Evolutionary conservation across 345 rosid genomes (phyloP).

Genomic region (Pugionium cornutum): DNA sequence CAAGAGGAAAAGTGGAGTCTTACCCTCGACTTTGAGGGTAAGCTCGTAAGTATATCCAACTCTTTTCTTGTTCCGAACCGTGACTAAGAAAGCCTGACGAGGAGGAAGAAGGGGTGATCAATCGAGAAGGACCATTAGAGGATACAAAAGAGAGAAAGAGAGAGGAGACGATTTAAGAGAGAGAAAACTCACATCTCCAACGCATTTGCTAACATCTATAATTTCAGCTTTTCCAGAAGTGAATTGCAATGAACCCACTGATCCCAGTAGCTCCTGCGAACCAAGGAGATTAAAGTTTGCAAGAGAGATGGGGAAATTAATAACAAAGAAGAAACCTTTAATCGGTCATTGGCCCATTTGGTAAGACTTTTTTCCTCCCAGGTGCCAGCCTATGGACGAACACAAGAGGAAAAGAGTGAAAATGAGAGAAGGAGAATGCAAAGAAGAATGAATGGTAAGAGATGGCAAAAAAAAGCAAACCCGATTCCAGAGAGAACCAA

Average conservation of each 20-base stretch:
- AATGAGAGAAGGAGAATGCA: not conserved
- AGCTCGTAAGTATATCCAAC: constrained; percentile 87
- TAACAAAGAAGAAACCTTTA: constrained; percentile 54
- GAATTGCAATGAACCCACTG: constrained; percentile 68
- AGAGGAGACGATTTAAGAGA: too few species aligned
- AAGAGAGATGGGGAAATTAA: constrained; percentile 17
- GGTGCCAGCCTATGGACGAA: constrained; percentile 70
- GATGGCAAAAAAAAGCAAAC: constrained; percentile 31
- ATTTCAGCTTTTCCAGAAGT: constrained; percentile 72
- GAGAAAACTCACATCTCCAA: constrained; percentile 70
- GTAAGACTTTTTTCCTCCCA: constrained; percentile 95
- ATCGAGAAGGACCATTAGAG: too few species aligned
- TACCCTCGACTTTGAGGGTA: constrained; percentile 72
- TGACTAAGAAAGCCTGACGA: constrained; percentile 84
- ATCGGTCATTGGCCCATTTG: constrained; percentile 78
- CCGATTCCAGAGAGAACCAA: constrained; percentile 91
- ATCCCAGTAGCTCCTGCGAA: constrained; percentile 65
- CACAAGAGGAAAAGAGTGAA: not conserved
- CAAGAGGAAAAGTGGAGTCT: not conserved
- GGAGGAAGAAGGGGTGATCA: not conserved
- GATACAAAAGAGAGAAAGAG: not conserved
- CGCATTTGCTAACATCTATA: constrained; percentile 65
- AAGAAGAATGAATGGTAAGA: not conserved
- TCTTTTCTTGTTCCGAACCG: constrained; percentile 85
- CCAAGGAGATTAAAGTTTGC: not conserved